Evolutionary conservation across 2,329 filamentous ascomycete genomes (phyloP), one percentile per base, ranked within the genome.

Genomic region (Nemania sp.): DNA sequence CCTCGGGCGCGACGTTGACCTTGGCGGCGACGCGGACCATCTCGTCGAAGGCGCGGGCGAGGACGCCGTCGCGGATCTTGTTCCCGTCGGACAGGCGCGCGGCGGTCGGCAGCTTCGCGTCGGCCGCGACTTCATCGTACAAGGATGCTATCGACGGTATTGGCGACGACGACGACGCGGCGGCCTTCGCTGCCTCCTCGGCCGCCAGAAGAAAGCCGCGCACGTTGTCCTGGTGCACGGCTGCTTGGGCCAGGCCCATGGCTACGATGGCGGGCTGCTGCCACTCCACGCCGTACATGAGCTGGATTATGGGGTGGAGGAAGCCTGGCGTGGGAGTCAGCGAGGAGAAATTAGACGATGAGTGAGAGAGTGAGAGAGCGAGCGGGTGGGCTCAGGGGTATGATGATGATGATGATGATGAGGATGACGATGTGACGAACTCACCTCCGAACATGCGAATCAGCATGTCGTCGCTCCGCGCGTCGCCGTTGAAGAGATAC

Each of bases 211-310:
- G 79, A 62, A 88, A 84, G 0, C 73, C 65, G 1, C 75, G 77
- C 1, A 89, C 79, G 74, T 83, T 82, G 45, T 81, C 76, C 6
- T 80, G 77, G 70, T 96, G 91, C 1, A 92, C 84, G 7, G 89
- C 86, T 1, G 89, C 81, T 76, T 96, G 88, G 0, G 92, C 91
- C 17, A 97, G 83, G 1, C 80, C 92, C 76, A 94, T 86, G 5
- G 92, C 91, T 29, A 97, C 81, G 60, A 96, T 87, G 39, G 90
- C 90, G 1, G 91, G 91, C 71, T 96, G 91, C 10, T 83, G 74
- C 78, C 92, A 96, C 72, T 96, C 92, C 37, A 97, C 72, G 4
- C 90, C 92, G 71, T 92, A 96, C 50, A 92, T 90, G 18, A 96
- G 82, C 72, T 96, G 91, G 64, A 97, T 93, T 15, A 95, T 77